Percentiles rank a stretch among this genome's conserved stretches.
These are phyloP conservation scores for Cladobotryum mycophilum DNA, from an alignment of 2,329 filamentous ascomycete genomes.

Conservation along the genomic window DNA sequence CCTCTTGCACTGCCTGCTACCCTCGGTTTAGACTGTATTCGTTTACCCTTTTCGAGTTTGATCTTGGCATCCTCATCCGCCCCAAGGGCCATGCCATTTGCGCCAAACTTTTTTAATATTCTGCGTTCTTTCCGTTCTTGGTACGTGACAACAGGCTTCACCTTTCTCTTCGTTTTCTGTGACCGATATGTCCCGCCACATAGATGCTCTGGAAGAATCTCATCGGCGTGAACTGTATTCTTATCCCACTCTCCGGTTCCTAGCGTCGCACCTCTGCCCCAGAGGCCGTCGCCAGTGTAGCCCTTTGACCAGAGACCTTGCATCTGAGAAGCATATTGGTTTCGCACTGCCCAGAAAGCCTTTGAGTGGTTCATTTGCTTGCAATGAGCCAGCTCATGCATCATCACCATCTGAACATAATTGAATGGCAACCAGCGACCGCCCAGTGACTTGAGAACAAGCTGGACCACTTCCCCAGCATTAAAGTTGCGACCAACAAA, in stretches of 20 bases:
- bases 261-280: conserved; percentile 65
- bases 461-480: conserved; percentile 77
- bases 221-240: conserved; percentile 45
- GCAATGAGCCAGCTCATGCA: conserved; percentile 85
- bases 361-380: conserved; percentile 86
- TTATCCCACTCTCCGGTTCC: conserved; percentile 53
- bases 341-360: conserved; percentile 74
- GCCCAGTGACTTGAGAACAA: conserved; percentile 66
- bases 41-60: conserved; percentile 61
- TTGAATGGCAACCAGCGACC: conserved; percentile 72
- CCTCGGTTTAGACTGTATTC: conserved; percentile 58
- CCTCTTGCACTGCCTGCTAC: conserved; percentile 71
- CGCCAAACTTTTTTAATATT: conserved; percentile 71
- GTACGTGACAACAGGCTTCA: conserved; percentile 51
- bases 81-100: conserved; percentile 61
- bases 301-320: conserved; percentile 59
- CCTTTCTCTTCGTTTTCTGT: conserved; percentile 49
- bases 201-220: conserved; percentile 61
- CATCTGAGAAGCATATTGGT: conserved; percentile 67
- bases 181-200: conserved; percentile 76
- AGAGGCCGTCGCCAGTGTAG: conserved; percentile 78
- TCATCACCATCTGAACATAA: conserved; percentile 92
- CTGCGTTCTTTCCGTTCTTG: conserved; percentile 66
- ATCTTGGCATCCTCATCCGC: conserved; percentile 60
- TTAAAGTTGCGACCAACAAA: conserved; percentile 91